Evolutionary conservation across 2,329 filamentous ascomycete genomes (phyloP), one percentile per base, ranked within the genome.

Genomic region (Bipolaris victoriae): DNA sequence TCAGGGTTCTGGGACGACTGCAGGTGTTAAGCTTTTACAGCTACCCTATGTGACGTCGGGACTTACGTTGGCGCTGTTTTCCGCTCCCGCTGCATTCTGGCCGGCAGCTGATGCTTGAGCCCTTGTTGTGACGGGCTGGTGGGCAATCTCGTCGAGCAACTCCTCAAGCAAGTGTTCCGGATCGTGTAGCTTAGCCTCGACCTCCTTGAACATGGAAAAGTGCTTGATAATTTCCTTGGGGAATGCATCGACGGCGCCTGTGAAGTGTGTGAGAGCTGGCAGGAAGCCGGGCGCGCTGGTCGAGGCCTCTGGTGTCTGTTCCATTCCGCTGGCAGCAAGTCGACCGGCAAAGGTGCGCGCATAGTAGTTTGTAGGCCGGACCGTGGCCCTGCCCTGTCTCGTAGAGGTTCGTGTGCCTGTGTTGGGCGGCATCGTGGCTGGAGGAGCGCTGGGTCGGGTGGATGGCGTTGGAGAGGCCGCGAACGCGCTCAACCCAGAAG

Each of bases 221-320:
- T 99, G 94, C 73, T 92, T 89, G 67, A 97, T 92, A 49, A 97
- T 91, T 79, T 99, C 95, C 76, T 93, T 93, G 4, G 95, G 95
- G 24, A 99, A 86, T 37, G 94, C 93, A 49, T 92, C 89, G 73
- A 98, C 92, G 62, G 92, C 89, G 77, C 98, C 93, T 62, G 94
- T 91, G 75, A 99, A 98, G 74, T 88, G 87, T 39, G 85, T 85
- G 62, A 90, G 83, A 22, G 86, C 87, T 57, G 88, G 87, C 67
- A 86, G 88, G 76, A 90, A 87, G 68, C 81, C 81, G 24, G 78
- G 76, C 40, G 76, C 70, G 54, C 65, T 69, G 61, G 65, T 75
- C 55, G 65, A 70, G 16, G 71, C 72, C 52, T 75, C 74, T 47
- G 72, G 74, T 37, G 72, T 77, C 68, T 76, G 69, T 63, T 76